phyloP scores from a whole-genome alignment of 2,329 filamentous ascomycete species.

The Aspergillus sp. region DNA sequence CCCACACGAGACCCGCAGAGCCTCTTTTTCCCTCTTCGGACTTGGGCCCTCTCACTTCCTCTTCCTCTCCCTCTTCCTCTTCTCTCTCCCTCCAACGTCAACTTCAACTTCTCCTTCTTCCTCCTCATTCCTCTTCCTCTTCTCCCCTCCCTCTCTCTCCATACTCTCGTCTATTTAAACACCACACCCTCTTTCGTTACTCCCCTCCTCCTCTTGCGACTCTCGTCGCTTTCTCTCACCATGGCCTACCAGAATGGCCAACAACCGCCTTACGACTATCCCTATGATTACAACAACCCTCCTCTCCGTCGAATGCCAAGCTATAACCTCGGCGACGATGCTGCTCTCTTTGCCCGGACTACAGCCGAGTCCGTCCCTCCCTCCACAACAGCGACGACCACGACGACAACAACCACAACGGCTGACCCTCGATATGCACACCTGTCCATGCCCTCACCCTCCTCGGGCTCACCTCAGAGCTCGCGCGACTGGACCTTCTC shows the following conservation, averaged over 20 bases:
- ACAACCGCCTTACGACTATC: conserved; percentile 39
- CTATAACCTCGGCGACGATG: conserved; percentile 75
- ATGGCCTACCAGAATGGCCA: conserved; percentile 59
- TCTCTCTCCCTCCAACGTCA: background rate
- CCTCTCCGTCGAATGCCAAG: conserved; percentile 60
- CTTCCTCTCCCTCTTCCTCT: background rate
- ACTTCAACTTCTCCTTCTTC: background rate
- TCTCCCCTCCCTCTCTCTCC: background rate
- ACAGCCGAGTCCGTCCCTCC: conserved; percentile 35
- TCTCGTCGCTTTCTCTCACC: conserved; percentile 2
- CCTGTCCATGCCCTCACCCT: conserved; percentile 24
- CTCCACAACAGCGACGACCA: conserved; percentile 23
- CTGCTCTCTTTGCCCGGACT: conserved; percentile 45
- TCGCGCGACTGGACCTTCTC: conserved; percentile 41
- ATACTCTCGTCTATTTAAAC: background rate
- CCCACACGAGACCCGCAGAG: background rate
- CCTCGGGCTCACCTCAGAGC: conserved; percentile 28
- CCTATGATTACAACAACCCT: conserved; percentile 32
- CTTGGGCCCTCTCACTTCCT: background rate
- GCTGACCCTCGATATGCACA: conserved; percentile 35
- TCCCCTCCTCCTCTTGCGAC: background rate
- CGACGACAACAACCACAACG: conserved; percentile 26
- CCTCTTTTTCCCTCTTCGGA: background rate
- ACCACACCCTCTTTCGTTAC: background rate
- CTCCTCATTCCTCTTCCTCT: background rate